Evolutionary conservation across 1,284 basidiomycete species (phyloP).

Genomic region (Porphyrellus sp.): DNA sequence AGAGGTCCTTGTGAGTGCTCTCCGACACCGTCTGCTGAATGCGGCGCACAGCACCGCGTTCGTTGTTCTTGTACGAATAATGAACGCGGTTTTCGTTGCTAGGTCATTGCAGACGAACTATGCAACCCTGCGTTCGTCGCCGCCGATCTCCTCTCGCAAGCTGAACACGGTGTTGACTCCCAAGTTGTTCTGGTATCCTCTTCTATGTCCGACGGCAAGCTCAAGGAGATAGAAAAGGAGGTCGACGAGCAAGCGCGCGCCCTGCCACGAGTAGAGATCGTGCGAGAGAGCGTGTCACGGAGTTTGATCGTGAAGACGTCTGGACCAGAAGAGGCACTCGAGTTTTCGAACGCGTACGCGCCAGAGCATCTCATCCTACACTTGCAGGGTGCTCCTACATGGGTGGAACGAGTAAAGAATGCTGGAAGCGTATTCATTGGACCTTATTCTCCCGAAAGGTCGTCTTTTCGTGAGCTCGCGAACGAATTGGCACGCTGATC

Average conservation of each 20-base stretch:
- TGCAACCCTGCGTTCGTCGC: constrained; percentile 91
- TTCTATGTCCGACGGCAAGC: constrained; percentile 56
- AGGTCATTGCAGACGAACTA: constrained; percentile 91
- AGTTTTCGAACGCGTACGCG: constrained; percentile 95
- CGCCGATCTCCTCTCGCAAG: constrained; percentile 94
- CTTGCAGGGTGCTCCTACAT: constrained; percentile 65
- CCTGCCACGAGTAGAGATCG: constrained; percentile 85
- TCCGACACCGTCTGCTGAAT: not conserved
- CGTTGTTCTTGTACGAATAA: constrained; percentile 38
- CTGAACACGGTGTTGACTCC: constrained; percentile 97
- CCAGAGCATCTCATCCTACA: constrained; percentile 96
- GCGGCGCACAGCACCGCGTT: constrained; percentile 34
- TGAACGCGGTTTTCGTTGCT: constrained; percentile 31
- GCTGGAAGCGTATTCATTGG: constrained; percentile 98
- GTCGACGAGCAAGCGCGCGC: constrained; percentile 87
- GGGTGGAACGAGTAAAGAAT: constrained; percentile 74
- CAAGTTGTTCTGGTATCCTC: constrained; percentile 94
- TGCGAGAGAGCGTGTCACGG: constrained; percentile 88
- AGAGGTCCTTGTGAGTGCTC: constrained; percentile 81
- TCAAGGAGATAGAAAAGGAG: constrained; percentile 79
- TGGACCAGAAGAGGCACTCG: constrained; percentile 73
- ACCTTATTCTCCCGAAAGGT: constrained; percentile 92
- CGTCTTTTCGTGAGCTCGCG: constrained; percentile 16
- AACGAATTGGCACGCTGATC: constrained; percentile 6
- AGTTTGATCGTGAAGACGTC: constrained; percentile 82